A percentile compares a stretch with the other conserved stretches of the same genome.
Evolutionary conservation across 805 yeast species (phyloP).

Genomic region (Metschnikowia santaceciliae): DNA sequence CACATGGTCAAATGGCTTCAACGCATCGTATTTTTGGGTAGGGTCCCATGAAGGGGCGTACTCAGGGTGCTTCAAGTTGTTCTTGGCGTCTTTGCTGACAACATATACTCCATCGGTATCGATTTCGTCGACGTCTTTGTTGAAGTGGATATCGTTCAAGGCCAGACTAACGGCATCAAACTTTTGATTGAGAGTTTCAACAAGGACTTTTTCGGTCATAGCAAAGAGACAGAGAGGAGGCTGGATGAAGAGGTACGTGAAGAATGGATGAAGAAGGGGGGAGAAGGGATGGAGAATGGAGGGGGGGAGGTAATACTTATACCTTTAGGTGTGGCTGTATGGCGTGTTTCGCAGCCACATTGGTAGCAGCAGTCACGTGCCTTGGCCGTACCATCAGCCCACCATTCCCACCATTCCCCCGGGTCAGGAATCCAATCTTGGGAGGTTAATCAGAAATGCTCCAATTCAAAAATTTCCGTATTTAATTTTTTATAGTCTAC

Average conservation of each 20-base stretch:
- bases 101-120: constrained; percentile 30
- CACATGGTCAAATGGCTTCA: constrained; percentile 23
- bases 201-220: not conserved
- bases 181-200: constrained; percentile 1
- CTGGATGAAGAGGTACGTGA: too few relatives aligned
- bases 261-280: too few relatives aligned
- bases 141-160: constrained; percentile 14
- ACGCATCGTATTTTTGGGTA: constrained; percentile 28
- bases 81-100: constrained; percentile 27
- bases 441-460: too few relatives aligned
- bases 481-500: too few relatives aligned
- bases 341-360: constrained; percentile 4
- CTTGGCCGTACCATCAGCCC: too few relatives aligned
- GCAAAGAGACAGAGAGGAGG: not conserved
- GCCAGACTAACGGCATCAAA: not conserved
- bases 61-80: constrained; percentile 21
- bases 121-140: constrained; percentile 23
- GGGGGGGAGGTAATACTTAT: too few relatives aligned
- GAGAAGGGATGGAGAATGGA: too few relatives aligned
- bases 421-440: too few relatives aligned
- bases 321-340: not conserved
- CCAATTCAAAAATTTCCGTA: too few relatives aligned
- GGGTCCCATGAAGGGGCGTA: constrained; percentile 32
- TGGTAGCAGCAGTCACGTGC: not conserved
- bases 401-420: too few relatives aligned